Percentiles rank a stretch among this genome's conserved stretches.
Conservation (phyloP, 1,284 basidiomycete species). For the Irpex sp. region DNA sequence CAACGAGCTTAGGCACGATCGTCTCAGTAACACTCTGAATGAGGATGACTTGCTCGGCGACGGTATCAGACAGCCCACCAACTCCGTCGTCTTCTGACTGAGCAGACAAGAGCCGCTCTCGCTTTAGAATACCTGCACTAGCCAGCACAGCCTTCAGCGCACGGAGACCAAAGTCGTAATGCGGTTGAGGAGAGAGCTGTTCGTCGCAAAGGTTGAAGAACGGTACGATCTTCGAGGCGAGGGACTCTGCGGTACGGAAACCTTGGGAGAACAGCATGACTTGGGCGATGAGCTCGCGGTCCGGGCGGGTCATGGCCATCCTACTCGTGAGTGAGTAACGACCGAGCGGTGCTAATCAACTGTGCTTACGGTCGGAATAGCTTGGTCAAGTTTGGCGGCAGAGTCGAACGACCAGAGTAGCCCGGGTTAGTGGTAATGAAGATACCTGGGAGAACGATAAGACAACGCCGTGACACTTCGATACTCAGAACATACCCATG, state of each 20-base stretch:
- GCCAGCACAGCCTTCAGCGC: constrained; percentile 96
- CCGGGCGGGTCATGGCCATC: constrained; percentile 99
- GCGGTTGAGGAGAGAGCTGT: constrained; percentile 94
- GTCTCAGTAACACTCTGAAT: constrained; percentile 99
- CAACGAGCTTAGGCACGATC: constrained; percentile 96
- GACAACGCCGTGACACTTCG: constrained; percentile 3
- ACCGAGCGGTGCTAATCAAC: background rate
- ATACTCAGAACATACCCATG: constrained; percentile 55
- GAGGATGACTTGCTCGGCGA: constrained; percentile 92
- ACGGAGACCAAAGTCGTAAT: constrained; percentile 99
- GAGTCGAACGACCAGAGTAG: constrained; percentile 94
- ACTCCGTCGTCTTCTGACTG: constrained; percentile 38
- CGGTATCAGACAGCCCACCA: constrained; percentile 56
- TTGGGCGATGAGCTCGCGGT: constrained; percentile 97
- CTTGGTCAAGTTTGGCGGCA: constrained; percentile 96
- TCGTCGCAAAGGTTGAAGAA: constrained; percentile 99
- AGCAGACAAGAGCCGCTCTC: constrained; percentile 70
- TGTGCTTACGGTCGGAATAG: constrained; percentile 80
- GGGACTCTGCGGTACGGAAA: constrained; percentile 92
- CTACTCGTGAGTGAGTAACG: constrained; percentile 34
- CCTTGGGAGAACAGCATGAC: constrained; percentile 99
- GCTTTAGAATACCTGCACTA: constrained; percentile 96
- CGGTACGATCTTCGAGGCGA: constrained; percentile 97
- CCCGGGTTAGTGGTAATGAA: constrained; percentile 98
- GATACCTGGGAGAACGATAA: constrained; percentile 50